phyloP scores from a whole-genome alignment of 2,329 filamentous ascomycete species.

The Fusarium temperatum region DNA sequence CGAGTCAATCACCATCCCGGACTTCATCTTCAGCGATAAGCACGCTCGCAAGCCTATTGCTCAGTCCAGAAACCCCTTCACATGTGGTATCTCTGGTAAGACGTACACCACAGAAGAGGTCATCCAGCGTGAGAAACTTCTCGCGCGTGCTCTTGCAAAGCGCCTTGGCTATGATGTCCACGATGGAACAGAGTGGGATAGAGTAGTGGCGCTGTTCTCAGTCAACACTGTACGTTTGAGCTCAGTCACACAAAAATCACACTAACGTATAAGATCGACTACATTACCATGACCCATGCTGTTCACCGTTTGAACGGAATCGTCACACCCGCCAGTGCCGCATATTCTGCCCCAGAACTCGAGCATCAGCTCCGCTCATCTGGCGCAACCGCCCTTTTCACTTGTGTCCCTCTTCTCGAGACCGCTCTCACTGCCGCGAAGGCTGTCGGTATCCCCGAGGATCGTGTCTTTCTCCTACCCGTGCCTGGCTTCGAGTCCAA shows the following conservation, averaged over 20 bases:
- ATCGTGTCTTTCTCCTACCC: conserved; percentile 74
- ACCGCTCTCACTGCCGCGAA: conserved; percentile 72
- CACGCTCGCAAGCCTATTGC: conserved; percentile 72
- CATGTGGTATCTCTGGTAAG: conserved; percentile 77
- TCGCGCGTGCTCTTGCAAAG: conserved; percentile 74
- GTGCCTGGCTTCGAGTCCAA: conserved; percentile 66
- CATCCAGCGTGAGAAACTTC: conserved; percentile 69
- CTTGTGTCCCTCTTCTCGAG: conserved; percentile 72
- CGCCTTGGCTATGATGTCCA: conserved; percentile 77
- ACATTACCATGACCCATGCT: conserved; percentile 76
- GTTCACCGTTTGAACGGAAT: conserved; percentile 79
- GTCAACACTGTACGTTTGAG: conserved; percentile 73
- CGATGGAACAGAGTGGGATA: conserved; percentile 80
- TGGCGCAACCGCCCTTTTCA: conserved; percentile 75
- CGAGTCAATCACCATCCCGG: conserved; percentile 76
- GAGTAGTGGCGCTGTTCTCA: conserved; percentile 80
- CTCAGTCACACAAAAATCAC: background rate
- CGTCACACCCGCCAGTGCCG: conserved; percentile 77
- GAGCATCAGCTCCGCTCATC: conserved; percentile 77
- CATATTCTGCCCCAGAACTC: conserved; percentile 75
- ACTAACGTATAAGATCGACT: conserved; percentile 69
- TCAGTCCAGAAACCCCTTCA: conserved; percentile 75
- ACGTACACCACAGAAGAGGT: conserved; percentile 72
- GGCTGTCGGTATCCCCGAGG: conserved; percentile 68
- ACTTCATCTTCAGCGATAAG: conserved; percentile 80